Evolutionary conservation across 352 stramenopile genomes (phyloP), one percentile per base, ranked within the genome.

Genomic region (Phytophthora chlamydospora): DNA sequence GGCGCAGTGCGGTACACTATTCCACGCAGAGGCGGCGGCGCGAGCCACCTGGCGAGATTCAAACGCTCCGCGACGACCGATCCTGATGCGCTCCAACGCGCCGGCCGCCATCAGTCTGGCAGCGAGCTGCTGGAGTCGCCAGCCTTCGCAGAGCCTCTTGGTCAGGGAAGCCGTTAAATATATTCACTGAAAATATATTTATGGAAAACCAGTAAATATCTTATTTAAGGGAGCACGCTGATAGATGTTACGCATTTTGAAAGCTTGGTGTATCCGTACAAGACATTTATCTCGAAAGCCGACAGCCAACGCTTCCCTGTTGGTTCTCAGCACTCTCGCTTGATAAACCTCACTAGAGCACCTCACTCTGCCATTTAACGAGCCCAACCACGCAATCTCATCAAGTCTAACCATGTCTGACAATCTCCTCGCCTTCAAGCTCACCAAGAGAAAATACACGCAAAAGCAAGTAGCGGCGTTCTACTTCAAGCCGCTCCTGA

Each of bases 151-250:
- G n/a, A n/a, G n/a, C n/a, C n/a, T n/a, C n/a, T n/a, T n/a, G n/a
- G n/a, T n/a, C 21, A 24, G 21, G 21, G 21, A 24, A 24, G 21
- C 21, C 21, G 21, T 3, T 42, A 42, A 42, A 42, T 42, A 42
- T 42, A 42, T 42, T 42, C n/a, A 42, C 36, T 42, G 36, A 42
- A 42, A 42, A 42, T 42, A 42, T 42, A 42, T 42, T 42, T 19
- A 14, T 17, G 36, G 10, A 42, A 42, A 42, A 42, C 14, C 36
- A 14, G 36, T 42, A 42, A 42, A 42, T 42, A 42, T 42, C 4
- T 42, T 14, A 42, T 42, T 42, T 42, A 17, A 17, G 36, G 3
- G 36, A 42, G 21, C 36, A 42, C 14, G 8, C 36, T 42, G 11
- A 12, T 17, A 42, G 11, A 42, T 17, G 36, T 42, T 42, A 42